Evolutionary conservation across 768 basidiomycete genomes (phyloP).

Genomic region (Suillus subalutaceus): DNA sequence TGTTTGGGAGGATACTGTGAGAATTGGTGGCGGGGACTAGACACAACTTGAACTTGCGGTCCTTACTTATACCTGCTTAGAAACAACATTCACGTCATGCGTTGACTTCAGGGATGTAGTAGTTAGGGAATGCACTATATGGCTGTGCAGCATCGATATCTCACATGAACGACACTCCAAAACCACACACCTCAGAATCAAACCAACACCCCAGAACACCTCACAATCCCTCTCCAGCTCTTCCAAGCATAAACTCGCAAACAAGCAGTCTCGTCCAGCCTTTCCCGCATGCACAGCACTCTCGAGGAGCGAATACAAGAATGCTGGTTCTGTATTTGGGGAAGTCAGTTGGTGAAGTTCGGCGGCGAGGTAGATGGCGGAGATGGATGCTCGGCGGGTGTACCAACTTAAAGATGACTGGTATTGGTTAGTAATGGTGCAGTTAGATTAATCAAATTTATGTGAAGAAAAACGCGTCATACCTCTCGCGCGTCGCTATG

Average conservation of each 20-base stretch:
- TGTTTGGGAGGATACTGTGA: too few species aligned
- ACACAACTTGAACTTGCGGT: too few species aligned
- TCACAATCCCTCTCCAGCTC: constrained; percentile 40
- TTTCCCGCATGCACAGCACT: constrained; percentile 44
- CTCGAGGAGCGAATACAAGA: constrained; percentile 67
- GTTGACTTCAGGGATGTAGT: not conserved
- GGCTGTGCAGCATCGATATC: not conserved
- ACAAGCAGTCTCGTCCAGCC: constrained; percentile 54
- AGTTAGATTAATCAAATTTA: too few species aligned
- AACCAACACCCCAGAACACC: too few species aligned
- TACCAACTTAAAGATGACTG: constrained; percentile 69
- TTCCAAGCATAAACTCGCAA: constrained; percentile 57
- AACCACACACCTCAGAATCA: not conserved
- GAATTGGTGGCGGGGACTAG: too few species aligned
- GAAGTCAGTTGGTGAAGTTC: constrained; percentile 86
- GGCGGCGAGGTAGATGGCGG: constrained; percentile 71
- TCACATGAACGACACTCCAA: not conserved
- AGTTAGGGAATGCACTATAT: not conserved
- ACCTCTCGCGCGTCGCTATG: constrained; percentile 54
- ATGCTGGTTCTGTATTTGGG: constrained; percentile 63
- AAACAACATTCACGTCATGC: not conserved
- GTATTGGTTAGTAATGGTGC: too few species aligned
- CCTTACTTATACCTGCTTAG: not conserved
- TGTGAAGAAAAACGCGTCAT: too few species aligned
- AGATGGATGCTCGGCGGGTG: constrained; percentile 62